A percentile compares a stretch with the other conserved stretches of the same genome.
Conservation (phyloP, 331 rosid species). For the Rhamnella rubrinervis region DNA sequence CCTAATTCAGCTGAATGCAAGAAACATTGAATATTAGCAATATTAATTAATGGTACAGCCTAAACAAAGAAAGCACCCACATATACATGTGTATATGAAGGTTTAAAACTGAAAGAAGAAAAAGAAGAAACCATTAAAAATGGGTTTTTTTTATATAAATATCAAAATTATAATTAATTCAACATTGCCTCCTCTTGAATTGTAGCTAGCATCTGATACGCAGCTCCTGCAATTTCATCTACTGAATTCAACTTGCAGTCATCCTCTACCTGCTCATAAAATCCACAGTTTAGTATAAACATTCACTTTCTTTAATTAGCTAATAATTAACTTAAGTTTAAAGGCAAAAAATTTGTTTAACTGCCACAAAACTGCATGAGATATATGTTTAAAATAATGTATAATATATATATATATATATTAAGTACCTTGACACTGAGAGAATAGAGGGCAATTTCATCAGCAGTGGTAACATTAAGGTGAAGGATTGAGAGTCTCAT, state of each 20-base stretch:
- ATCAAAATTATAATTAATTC: slow-evolving; percentile 10
- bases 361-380: background rate
- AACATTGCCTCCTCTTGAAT: slow-evolving; percentile 63
- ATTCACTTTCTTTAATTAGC: background rate
- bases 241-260: slow-evolving; percentile 81
- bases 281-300: background rate
- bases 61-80: no score
- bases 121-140: background rate
- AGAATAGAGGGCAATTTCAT: slow-evolving; percentile 62
- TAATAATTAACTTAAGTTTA: no score
- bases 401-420: no score
- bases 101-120: background rate
- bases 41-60: no score
- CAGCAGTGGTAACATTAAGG: slow-evolving; percentile 68
- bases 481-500: slow-evolving; percentile 80
- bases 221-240: slow-evolving; percentile 86
- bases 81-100: background rate
- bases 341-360: background rate
- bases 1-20: no score
- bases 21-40: no score
- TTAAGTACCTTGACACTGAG: slow-evolving; percentile 69
- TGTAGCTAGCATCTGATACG: slow-evolving; percentile 59
- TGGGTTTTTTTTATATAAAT: background rate
- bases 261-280: slow-evolving; percentile 67
- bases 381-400: no score